Evolutionary conservation across 2,329 filamentous ascomycete genomes (phyloP).

Genomic region (Trichoderma pleuroti): DNA sequence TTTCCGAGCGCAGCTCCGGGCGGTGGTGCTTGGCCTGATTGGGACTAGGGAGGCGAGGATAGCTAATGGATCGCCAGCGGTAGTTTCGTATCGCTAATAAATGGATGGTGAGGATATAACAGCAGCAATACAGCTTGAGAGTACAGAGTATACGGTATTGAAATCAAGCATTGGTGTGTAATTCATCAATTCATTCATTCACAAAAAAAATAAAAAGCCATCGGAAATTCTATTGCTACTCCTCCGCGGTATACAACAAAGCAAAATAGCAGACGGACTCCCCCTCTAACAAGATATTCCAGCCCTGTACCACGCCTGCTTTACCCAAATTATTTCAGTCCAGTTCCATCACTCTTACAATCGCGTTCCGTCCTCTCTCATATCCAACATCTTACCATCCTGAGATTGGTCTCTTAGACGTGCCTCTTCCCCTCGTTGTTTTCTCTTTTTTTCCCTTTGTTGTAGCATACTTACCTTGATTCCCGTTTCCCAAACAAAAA

Average conservation of each 20-base stretch:
- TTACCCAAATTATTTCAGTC: not conserved
- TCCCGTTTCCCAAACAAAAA: not conserved
- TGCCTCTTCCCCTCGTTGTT: not conserved
- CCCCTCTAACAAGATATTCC: not conserved
- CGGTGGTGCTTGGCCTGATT: not conserved
- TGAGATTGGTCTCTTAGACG: not conserved
- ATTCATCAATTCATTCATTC: conserved; percentile 1
- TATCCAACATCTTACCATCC: not conserved
- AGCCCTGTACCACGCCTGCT: not conserved
- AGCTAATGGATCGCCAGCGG: not conserved
- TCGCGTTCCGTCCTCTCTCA: not conserved
- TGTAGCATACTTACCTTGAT: not conserved
- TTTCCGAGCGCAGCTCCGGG: conserved; percentile 22
- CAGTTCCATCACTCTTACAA: conserved; percentile 9
- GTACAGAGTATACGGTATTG: not conserved
- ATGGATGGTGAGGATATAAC: not conserved
- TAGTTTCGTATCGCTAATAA: not conserved
- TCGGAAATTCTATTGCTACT: conserved; percentile 8
- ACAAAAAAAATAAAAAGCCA: not conserved
- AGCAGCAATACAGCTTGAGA: too few relatives aligned
- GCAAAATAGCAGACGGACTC: not conserved
- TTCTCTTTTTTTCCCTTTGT: not conserved
- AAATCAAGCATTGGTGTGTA: not conserved
- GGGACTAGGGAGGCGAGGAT: not conserved
- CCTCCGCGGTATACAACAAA: not conserved